Percentiles rank a stretch among this genome's conserved stretches.
Conservation (phyloP, 2,329 filamentous ascomycete genomes). For the Clathrospora elynae region DNA sequence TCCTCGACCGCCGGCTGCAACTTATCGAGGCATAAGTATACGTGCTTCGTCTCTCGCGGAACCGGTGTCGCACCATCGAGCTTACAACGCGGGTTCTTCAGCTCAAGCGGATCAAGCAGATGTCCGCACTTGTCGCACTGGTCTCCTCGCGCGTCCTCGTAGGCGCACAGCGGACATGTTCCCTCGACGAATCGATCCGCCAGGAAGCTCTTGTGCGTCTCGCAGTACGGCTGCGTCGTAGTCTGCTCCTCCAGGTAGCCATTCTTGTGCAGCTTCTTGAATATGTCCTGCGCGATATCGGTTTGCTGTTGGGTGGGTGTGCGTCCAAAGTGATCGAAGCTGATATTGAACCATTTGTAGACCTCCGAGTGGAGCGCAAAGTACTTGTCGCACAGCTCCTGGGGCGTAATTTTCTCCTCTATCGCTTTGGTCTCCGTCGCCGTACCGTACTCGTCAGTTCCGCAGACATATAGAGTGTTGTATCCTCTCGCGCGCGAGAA, state of each 20-base stretch:
- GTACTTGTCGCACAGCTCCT: conserved; percentile 89
- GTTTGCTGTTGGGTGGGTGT: conserved; percentile 90
- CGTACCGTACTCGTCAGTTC: conserved; percentile 93
- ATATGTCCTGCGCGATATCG: conserved; percentile 90
- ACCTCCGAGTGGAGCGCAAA: conserved; percentile 87
- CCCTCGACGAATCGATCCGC: conserved; percentile 75
- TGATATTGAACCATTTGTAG: conserved; percentile 95
- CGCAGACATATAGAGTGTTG: conserved; percentile 84
- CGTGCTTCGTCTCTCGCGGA: conserved; percentile 81
- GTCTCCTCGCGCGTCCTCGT: conserved; percentile 59
- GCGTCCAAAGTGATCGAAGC: conserved; percentile 92
- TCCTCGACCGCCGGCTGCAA: conserved; percentile 75
- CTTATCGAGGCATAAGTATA: conserved; percentile 85
- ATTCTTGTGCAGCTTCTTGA: conserved; percentile 83
- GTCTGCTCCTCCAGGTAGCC: conserved; percentile 85
- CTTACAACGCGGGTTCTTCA: conserved; percentile 76
- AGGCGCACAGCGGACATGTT: conserved; percentile 71
- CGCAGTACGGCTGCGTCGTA: conserved; percentile 89
- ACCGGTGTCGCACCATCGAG: conserved; percentile 83
- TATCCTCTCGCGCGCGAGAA: conserved; percentile 80
- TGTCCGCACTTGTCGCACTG: conserved; percentile 60
- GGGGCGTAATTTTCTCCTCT: conserved; percentile 80
- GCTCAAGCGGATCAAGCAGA: conserved; percentile 56
- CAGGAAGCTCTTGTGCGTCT: conserved; percentile 60
- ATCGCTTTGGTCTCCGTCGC: conserved; percentile 95